Conservation (phyloP, 345 rosid species). For the Eucalyptus lansdowneana region DNA sequence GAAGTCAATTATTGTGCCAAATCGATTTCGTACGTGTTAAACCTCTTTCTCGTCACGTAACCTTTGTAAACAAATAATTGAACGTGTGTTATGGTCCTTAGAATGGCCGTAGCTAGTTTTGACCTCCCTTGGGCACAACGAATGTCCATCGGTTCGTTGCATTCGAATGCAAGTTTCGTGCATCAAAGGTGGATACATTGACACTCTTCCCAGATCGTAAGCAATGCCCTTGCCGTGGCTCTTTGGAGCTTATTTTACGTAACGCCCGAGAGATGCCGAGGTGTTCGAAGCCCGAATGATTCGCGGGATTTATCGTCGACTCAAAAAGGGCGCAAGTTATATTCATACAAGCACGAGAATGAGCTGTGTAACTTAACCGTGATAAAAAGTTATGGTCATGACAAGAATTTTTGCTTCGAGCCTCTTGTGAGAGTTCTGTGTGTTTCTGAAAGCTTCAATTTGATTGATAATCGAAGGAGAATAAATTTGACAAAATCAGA, state of each 20-base stretch:
- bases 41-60: not conserved
- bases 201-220: not conserved
- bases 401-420: not conserved
- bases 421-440: not conserved
- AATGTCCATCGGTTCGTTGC: not conserved
- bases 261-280: not conserved
- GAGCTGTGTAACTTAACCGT: not conserved
- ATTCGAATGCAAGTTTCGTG: not conserved
- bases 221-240: not conserved
- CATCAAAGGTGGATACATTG: not conserved
- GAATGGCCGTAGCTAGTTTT: not conserved
- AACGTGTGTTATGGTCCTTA: not conserved
- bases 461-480: not conserved
- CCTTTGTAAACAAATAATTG: not conserved
- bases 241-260: not conserved
- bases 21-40: not conserved
- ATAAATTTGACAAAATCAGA: not conserved
- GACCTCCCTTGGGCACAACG: not conserved
- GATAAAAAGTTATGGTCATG: not conserved
- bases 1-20: not conserved
- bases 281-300: not conserved
- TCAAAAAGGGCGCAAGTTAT: not conserved
- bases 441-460: not conserved
- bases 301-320: not conserved
- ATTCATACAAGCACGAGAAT: not conserved